Conservation (phyloP, 2,329 filamentous ascomycete species). For the Penicillium sp. region DNA sequence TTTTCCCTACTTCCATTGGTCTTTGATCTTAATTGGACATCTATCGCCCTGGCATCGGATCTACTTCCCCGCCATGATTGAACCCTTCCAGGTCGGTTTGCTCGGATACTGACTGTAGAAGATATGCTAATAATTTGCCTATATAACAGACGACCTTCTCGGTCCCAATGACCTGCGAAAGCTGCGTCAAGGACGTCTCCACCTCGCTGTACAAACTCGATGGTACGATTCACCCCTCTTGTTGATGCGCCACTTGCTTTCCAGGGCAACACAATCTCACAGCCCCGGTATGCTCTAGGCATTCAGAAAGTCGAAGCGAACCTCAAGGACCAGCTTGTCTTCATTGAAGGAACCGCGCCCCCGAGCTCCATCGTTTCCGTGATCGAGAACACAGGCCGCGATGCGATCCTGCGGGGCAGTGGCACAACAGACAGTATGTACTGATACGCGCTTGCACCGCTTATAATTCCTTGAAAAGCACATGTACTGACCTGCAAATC, state of each 20-base stretch:
- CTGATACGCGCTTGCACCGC: not conserved
- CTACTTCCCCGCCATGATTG: conserved; percentile 38
- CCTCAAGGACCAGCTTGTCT: conserved; percentile 78
- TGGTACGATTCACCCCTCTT: conserved; percentile 45
- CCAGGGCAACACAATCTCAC: not conserved
- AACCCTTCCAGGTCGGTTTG: conserved; percentile 47
- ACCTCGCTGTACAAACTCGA: conserved; percentile 72
- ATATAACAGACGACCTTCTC: conserved; percentile 78
- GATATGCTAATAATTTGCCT: not conserved
- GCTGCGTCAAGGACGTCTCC: conserved; percentile 84
- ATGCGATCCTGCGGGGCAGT: conserved; percentile 90
- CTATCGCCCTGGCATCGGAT: conserved; percentile 4
- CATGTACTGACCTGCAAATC: conserved; percentile 2
- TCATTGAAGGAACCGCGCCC: conserved; percentile 82
- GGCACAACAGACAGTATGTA: conserved; percentile 74
- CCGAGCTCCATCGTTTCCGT: conserved; percentile 87
- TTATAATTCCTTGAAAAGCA: not conserved
- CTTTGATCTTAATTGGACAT: not conserved
- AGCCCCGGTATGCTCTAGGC: conserved; percentile 48
- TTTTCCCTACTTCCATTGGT: not conserved
- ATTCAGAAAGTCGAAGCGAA: conserved; percentile 81
- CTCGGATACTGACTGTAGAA: not conserved
- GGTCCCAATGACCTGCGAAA: conserved; percentile 88
- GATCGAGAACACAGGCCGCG: conserved; percentile 85
- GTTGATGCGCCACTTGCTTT: not conserved